phyloP scores from a whole-genome alignment of 75 land plant species.

The Cryptomeria japonica region DNA sequence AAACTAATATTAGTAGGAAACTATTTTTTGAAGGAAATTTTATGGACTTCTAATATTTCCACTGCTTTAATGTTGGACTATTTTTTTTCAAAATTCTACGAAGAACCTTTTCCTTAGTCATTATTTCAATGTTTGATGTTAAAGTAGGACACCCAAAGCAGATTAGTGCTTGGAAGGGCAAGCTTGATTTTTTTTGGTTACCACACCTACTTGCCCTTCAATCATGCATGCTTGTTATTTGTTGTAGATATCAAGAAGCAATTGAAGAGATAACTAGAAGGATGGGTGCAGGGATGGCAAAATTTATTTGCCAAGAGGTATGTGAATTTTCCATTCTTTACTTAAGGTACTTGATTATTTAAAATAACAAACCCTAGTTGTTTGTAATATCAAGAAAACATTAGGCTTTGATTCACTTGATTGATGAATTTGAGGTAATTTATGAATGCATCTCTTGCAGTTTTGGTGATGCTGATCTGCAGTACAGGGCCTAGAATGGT shows the following conservation, averaged over 20 bases:
- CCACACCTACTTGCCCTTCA: not conserved
- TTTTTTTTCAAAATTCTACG: not conserved
- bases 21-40: not conserved
- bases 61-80: not conserved
- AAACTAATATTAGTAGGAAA: not conserved
- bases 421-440: not conserved
- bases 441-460: not conserved
- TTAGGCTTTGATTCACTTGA: not conserved
- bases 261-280: conserved; percentile 84
- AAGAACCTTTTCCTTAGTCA: not conserved
- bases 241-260: conserved; percentile 83
- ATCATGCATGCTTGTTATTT: conserved; percentile 13
- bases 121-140: not conserved
- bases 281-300: conserved; percentile 99
- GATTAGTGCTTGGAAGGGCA: not conserved
- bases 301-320: conserved; percentile 88
- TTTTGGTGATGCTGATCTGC: not conserved
- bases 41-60: not conserved
- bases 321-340: not conserved
- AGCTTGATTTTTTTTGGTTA: not conserved
- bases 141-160: not conserved
- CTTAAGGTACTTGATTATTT: not conserved
- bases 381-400: not conserved
- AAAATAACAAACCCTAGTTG: not conserved
- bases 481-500: no score